These are phyloP conservation scores for Massospora cicadina DNA, from an alignment of 371 early-diverging fungal species.

Conservation along the genomic window DNA sequence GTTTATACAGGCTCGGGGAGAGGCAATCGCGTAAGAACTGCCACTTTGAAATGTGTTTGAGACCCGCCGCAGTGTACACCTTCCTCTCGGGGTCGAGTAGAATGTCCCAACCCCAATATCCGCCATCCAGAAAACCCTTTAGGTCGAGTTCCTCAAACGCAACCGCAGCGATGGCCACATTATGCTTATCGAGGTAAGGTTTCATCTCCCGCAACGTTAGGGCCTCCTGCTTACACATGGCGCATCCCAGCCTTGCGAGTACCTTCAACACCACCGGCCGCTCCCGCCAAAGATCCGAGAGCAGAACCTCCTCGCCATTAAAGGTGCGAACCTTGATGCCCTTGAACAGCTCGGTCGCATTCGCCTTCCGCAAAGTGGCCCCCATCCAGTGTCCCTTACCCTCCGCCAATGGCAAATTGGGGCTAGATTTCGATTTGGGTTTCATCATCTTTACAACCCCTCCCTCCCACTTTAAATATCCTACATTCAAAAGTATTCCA, in stretches of 20 bases:
- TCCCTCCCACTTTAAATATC: too few relatives aligned
- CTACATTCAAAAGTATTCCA: too few relatives aligned
- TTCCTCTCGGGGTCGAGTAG: constrained; percentile 6
- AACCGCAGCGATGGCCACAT: constrained; percentile 5
- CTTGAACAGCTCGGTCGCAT: background rate
- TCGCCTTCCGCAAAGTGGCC: too few relatives aligned
- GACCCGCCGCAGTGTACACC: constrained; percentile 2
- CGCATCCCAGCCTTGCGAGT: constrained; percentile 5
- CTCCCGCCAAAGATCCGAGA: constrained; percentile 5
- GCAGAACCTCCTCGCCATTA: background rate
- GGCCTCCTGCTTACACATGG: constrained; percentile 7
- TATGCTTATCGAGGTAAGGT: background rate
- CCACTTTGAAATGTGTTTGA: background rate
- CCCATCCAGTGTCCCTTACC: too few relatives aligned
- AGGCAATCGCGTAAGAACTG: background rate
- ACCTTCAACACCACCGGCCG: constrained; percentile 7
- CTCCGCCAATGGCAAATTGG: too few relatives aligned
- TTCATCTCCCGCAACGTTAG: background rate
- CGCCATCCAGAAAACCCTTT: background rate
- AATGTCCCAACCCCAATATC: constrained; percentile 9
- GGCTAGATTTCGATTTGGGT: too few relatives aligned
- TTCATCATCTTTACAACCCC: too few relatives aligned
- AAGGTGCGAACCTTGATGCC: background rate
- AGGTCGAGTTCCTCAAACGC: constrained; percentile 8
- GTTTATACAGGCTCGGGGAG: background rate